Conservation (phyloP, 164 flowering plant species). For the Liriodendron chinense region DNA sequence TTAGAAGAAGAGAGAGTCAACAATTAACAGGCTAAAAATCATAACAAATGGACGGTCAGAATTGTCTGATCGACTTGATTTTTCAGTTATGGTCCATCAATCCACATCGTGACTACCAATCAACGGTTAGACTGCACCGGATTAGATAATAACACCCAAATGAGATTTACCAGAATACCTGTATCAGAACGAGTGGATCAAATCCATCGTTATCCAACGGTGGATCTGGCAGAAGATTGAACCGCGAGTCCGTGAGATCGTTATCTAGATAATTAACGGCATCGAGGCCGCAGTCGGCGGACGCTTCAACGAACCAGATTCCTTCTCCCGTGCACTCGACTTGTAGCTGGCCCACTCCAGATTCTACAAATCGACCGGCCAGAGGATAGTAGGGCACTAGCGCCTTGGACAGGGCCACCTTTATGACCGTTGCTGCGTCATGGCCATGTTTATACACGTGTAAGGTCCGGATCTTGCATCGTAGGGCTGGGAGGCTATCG, state of each 20-base stretch:
- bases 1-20: no score
- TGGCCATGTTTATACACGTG: slow-evolving; percentile 48
- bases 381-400: slow-evolving; percentile 70
- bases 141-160: background rate
- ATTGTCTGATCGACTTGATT: no score
- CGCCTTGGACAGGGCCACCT: slow-evolving; percentile 50
- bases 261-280: slow-evolving; percentile 37
- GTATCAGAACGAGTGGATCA: slow-evolving; percentile 59
- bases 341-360: slow-evolving; percentile 26
- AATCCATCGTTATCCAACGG: slow-evolving; percentile 18
- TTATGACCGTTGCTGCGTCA: slow-evolving; percentile 33
- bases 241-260: slow-evolving; percentile 24
- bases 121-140: no score
- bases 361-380: slow-evolving; percentile 47
- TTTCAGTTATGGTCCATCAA: no score
- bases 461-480: slow-evolving; percentile 44
- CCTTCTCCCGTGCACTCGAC: slow-evolving; percentile 53
- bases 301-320: slow-evolving; percentile 58
- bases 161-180: slow-evolving; percentile 25
- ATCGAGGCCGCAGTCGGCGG: slow-evolving; percentile 39
- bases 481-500: slow-evolving; percentile 39
- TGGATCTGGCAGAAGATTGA: slow-evolving; percentile 45
- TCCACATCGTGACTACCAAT: no score
- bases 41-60: no score
- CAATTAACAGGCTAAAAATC: no score